A percentile compares a stretch with the other conserved stretches of the same genome.
Conservation (phyloP, 257 asterid genomes). For the Ilex asprella region DNA sequence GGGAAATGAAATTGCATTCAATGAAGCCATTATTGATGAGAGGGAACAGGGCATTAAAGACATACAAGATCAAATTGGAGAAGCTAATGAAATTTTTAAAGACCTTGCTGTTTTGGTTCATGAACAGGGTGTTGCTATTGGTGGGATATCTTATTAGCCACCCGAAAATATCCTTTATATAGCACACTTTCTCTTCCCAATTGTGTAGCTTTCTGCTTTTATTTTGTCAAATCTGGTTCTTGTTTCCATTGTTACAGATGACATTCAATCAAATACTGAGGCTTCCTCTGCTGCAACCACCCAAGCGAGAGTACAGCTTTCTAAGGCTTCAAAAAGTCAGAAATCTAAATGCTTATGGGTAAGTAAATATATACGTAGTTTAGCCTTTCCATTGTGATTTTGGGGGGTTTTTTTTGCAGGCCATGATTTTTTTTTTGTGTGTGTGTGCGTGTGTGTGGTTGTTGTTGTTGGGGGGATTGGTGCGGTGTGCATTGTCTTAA, state of each 20-base stretch:
- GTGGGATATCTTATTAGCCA: slow-evolving; percentile 5
- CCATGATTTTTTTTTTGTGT: too few species aligned
- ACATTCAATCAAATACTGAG: slow-evolving; percentile 17
- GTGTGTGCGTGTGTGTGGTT: too few species aligned
- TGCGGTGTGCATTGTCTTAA: too few species aligned
- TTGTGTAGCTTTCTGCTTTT: neutral
- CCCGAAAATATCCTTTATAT: neutral
- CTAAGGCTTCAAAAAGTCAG: slow-evolving; percentile 14
- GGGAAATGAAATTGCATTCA: slow-evolving; percentile 19
- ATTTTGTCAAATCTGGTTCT: neutral
- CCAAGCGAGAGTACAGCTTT: slow-evolving; percentile 17
- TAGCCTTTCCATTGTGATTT: too few species aligned
- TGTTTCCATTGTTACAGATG: slow-evolving; percentile 12
- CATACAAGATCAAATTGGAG: slow-evolving; percentile 20
- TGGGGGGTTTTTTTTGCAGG: too few species aligned
- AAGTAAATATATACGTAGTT: too few species aligned
- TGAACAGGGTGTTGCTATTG: slow-evolving; percentile 21
- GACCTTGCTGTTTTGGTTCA: slow-evolving; percentile 23
- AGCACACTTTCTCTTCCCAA: too few species aligned
- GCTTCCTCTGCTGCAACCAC: slow-evolving; percentile 14
- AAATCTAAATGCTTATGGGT: slow-evolving; percentile 16
- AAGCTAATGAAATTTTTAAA: slow-evolving; percentile 21
- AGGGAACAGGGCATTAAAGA: slow-evolving; percentile 21
- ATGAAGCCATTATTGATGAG: slow-evolving; percentile 22
- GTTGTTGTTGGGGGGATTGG: too few species aligned